Evolutionary conservation across 129 eudicot species (phyloP), one percentile per base, ranked within the genome.

Genomic region (Silybum marianum): DNA sequence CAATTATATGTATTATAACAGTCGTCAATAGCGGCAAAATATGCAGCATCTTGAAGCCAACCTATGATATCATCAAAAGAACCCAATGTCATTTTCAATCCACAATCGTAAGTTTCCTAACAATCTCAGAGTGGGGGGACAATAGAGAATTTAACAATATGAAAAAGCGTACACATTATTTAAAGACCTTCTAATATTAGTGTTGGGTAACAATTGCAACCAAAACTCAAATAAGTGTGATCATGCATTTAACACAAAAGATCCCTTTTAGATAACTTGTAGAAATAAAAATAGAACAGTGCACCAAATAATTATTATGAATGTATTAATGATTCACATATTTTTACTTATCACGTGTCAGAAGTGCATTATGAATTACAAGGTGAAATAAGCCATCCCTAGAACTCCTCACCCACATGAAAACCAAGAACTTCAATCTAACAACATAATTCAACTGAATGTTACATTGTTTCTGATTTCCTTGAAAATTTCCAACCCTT

Each of bases 41-140:
- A 88, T 44, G 99, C 97, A 25, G 99, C 98, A 89, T 95, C 99
- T 48, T 92, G 95, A 71, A 95, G 99, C 99, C 99, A 95, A 81
- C 97, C 99, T 95, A 87, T 74, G 82, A 19, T 54, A 77, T 66
- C 13, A 32, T 32, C 71, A 71, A 75, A 72, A 75, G 48, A 74
- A 74, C 76, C 68, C n/a, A 36, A n/a, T 42, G n/a, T 54, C 72
- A 21, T 42, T 73, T 73, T 68, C 23, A 73, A 46, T 48, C 67
- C 40, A 21, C 39, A 34, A 76, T 48, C n/a, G 12, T 54, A 67
- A 74, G 54, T 48, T 76, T 26, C 76, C 48, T 13, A 26, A 44
- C 26, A 34, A 10, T 30, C 21, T 46, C 73, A 76, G 19, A 51
- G 28, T 42, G 42, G 67, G 26, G 26, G 58, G 26, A 48, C 21